phyloP scores from a whole-genome alignment of 2,329 filamentous ascomycete species.

The Sordariomycetes sp. region DNA sequence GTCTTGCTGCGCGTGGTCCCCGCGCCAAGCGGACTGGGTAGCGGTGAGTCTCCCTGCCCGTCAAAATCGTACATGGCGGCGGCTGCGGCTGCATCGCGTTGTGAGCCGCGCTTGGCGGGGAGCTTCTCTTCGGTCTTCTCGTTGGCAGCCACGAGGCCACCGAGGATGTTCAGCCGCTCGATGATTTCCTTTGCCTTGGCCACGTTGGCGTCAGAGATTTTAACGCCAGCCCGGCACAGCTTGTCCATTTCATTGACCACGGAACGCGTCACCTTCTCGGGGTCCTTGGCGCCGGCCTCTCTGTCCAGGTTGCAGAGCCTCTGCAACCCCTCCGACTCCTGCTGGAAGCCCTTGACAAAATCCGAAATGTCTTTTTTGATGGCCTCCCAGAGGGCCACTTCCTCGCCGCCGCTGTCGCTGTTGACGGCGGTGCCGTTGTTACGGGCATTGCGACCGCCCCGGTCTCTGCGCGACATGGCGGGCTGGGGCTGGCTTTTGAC shows the following conservation, averaged over 20 bases:
- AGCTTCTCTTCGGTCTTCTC: conserved; percentile 22
- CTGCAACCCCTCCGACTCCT: conserved; percentile 29
- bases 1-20: conserved; percentile 21
- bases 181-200: conserved; percentile 23
- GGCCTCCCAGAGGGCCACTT: conserved; percentile 31
- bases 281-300: conserved; percentile 26
- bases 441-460: too few species aligned
- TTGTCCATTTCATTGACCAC: conserved; percentile 33
- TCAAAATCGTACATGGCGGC: conserved; percentile 32
- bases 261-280: conserved; percentile 24
- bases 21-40: conserved; percentile 30
- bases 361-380: conserved; percentile 29
- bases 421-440: conserved; percentile 26
- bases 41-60: conserved; percentile 32
- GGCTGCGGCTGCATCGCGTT: conserved; percentile 11
- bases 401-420: conserved; percentile 28
- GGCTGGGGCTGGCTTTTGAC: too few species aligned
- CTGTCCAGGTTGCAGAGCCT: conserved; percentile 30
- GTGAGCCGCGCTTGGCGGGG: conserved; percentile 11
- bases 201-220: conserved; percentile 27
- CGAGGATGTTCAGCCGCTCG: conserved; percentile 32
- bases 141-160: conserved; percentile 32
- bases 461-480: too few species aligned
- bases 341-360: conserved; percentile 28
- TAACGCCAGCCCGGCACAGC: conserved; percentile 31